Percentiles rank a stretch among this genome's conserved stretches.
Evolutionary conservation across 352 stramenopile genomes (phyloP).

Genomic region (Phytophthora sojae): DNA sequence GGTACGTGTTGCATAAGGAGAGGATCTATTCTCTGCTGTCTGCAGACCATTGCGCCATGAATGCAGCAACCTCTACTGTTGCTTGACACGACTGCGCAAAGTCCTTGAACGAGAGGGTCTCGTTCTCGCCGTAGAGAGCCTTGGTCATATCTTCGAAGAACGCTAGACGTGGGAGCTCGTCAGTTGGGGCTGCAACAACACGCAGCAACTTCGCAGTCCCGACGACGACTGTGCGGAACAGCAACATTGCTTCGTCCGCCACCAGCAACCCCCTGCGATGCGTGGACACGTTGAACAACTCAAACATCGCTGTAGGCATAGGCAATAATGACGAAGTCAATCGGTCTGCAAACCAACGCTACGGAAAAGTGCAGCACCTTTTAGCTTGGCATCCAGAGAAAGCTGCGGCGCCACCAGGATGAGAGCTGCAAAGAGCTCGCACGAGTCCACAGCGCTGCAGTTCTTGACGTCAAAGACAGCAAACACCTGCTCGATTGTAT

Average conservation of each 20-base stretch:
- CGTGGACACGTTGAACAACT: constrained; percentile 44
- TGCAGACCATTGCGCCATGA: constrained; percentile 22
- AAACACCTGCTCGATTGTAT: constrained; percentile 19
- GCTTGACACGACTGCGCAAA: constrained; percentile 28
- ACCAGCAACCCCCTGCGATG: constrained; percentile 37
- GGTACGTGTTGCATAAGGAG: too few species aligned
- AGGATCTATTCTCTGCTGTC: not conserved
- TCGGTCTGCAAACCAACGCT: too few species aligned
- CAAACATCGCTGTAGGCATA: constrained; percentile 31
- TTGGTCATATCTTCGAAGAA: constrained; percentile 45
- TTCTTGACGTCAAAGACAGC: constrained; percentile 24
- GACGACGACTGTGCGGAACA: constrained; percentile 33
- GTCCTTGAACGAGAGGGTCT: constrained; percentile 29
- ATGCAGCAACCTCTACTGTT: constrained; percentile 18
- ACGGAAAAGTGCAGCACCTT: constrained; percentile 8
- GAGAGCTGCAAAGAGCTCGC: constrained; percentile 32
- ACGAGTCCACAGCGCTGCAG: constrained; percentile 23
- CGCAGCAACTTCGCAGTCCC: constrained; percentile 20
- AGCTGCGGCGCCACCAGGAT: constrained; percentile 29
- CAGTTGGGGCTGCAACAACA: not conserved
- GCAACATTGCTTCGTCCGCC: constrained; percentile 41
- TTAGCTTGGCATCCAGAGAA: constrained; percentile 26
- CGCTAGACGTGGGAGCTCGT: constrained; percentile 3
- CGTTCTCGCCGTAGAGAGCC: constrained; percentile 33
- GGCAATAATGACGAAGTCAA: too few species aligned